phyloP scores from a whole-genome alignment of 1,284 basidiomycete species.

The Volvariella surrecta region DNA sequence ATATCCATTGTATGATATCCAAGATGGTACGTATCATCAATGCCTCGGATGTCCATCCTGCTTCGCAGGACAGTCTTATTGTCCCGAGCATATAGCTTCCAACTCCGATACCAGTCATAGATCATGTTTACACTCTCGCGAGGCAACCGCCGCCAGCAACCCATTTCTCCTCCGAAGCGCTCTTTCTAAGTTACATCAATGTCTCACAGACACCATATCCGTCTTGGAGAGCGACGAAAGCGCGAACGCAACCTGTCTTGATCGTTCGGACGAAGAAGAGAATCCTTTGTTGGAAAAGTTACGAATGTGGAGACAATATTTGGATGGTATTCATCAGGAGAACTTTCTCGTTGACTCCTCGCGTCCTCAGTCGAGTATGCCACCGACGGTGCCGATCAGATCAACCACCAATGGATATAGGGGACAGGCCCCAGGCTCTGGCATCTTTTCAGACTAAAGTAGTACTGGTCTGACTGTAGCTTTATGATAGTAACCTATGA shows the following conservation, averaged over 20 bases:
- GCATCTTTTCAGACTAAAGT: too few relatives aligned
- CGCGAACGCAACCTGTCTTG: constrained; percentile 9
- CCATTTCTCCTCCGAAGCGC: constrained; percentile 30
- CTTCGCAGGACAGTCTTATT: too few relatives aligned
- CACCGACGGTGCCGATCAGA: too few relatives aligned
- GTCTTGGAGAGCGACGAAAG: constrained; percentile 28
- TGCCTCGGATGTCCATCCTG: neutral
- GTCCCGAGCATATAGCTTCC: too few relatives aligned
- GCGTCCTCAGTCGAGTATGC: too few relatives aligned
- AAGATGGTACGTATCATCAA: constrained; percentile 13
- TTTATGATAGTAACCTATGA: too few relatives aligned
- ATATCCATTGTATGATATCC: constrained; percentile 23
- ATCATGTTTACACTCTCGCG: constrained; percentile 10
- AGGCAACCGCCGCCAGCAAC: constrained; percentile 23
- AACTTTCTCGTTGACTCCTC: too few relatives aligned
- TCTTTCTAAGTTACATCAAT: constrained; percentile 28
- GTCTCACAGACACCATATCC: constrained; percentile 27
- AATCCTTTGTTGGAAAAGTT: constrained; percentile 25
- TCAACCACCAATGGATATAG: too few relatives aligned
- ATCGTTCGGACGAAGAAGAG: constrained; percentile 20
- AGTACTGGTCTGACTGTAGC: too few relatives aligned
- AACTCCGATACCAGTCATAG: neutral
- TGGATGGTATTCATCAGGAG: constrained; percentile 17
- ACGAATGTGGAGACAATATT: constrained; percentile 25
- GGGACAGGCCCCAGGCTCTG: too few relatives aligned